phyloP scores from a whole-genome alignment of 2,329 filamentous ascomycete genomes.

The Aureobasidium leucospermi region DNA sequence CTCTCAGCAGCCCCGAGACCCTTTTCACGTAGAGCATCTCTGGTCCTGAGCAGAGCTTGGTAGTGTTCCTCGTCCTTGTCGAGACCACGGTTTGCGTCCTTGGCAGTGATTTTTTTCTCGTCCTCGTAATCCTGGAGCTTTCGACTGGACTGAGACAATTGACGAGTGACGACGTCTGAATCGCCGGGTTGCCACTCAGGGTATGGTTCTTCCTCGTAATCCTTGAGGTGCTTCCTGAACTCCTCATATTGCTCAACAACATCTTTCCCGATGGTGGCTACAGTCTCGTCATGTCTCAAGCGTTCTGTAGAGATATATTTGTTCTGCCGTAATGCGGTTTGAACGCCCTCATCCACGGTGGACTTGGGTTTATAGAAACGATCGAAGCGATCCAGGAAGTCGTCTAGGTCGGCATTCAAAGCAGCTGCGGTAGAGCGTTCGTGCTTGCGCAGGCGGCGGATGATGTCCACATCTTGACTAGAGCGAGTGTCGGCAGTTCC shows the following conservation, averaged over 20 bases:
- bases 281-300: not conserved
- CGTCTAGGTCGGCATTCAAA: not conserved
- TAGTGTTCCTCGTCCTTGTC: not conserved
- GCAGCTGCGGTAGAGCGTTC: not conserved
- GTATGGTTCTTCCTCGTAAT: conserved; percentile 2
- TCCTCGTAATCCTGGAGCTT: not conserved
- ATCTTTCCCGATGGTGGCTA: not conserved
- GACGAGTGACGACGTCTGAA: not conserved
- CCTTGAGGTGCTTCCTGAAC: not conserved
- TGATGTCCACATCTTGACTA: not conserved
- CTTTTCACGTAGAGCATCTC: not conserved
- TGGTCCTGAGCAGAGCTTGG: not conserved
- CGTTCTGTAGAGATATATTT: conserved; percentile 10
- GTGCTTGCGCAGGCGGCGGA: not conserved
- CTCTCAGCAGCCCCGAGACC: not conserved
- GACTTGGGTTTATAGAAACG: not conserved
- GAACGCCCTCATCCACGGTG: not conserved
- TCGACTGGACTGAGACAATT: not conserved
- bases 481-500: no score
- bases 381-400: not conserved
- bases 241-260: not conserved
- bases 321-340: not conserved
- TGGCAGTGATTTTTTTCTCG: not conserved
- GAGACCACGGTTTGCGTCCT: not conserved
- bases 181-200: conserved; percentile 5